Conservation (phyloP, 2,329 filamentous ascomycete species). For the Clonostachys rhizophaga region DNA sequence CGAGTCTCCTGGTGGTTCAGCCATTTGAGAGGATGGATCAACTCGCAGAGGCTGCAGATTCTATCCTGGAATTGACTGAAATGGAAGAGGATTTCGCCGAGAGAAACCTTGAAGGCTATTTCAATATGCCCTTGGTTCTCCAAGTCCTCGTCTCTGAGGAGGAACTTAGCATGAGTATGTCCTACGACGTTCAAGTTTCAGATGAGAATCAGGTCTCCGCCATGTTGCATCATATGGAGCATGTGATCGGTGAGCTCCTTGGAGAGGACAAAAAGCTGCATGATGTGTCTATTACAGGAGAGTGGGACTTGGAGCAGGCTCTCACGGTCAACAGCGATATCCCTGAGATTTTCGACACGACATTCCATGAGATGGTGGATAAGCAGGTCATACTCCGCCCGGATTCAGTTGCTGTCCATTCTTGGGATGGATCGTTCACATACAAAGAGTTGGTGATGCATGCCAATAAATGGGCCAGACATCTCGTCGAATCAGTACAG, state of each 20-base stretch:
- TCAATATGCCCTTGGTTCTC: neutral
- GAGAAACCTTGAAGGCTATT: slow-evolving; percentile 17
- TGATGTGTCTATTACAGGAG: neutral
- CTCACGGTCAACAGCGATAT: neutral
- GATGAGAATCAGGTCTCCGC: neutral
- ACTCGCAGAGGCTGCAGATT: slow-evolving; percentile 5
- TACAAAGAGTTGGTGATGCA: neutral
- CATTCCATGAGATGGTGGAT: neutral
- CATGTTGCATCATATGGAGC: slow-evolving; percentile 6
- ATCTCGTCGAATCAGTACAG: neutral
- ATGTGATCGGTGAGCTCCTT: slow-evolving; percentile 8
- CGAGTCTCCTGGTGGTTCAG: neutral
- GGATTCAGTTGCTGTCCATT: slow-evolving; percentile 16
- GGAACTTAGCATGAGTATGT: neutral
- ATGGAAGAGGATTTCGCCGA: neutral
- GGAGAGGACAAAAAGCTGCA: slow-evolving; percentile 1
- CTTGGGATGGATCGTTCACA: slow-evolving; percentile 30
- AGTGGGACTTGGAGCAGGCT: slow-evolving; percentile 2
- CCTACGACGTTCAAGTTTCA: neutral
- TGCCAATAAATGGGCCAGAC: neutral
- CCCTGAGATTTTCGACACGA: neutral
- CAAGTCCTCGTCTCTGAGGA: neutral
- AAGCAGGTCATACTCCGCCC: neutral
- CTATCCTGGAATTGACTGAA: slow-evolving; percentile 15
- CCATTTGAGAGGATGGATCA: slow-evolving; percentile 1